Percentiles rank a stretch among this genome's conserved stretches.
Conservation (phyloP, 495 filamentous ascomycete genomes). For the Aspergillus baeticus region DNA sequence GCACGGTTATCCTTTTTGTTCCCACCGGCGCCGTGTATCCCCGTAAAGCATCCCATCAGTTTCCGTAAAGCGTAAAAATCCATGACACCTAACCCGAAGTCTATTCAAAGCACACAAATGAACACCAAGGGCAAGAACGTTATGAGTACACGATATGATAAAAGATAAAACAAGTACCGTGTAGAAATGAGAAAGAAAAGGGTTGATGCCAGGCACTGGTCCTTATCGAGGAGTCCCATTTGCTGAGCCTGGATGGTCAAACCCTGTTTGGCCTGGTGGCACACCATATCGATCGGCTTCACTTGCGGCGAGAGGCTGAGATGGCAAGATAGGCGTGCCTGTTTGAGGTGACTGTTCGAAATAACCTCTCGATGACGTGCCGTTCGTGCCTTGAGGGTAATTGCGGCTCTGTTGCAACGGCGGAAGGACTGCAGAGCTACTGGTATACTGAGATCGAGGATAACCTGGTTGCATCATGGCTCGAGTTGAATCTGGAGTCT, state of each 20-base stretch:
- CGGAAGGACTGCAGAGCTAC: constrained; percentile 37
- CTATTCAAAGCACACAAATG: constrained; percentile 22
- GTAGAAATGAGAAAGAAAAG: not conserved
- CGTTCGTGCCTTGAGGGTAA: constrained; percentile 33
- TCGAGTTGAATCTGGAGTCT: constrained; percentile 43
- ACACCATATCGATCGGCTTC: constrained; percentile 38
- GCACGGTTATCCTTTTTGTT: constrained; percentile 22
- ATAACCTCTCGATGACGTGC: constrained; percentile 29
- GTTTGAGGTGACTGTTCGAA: constrained; percentile 37
- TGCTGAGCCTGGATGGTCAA: constrained; percentile 32
- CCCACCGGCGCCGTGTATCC: constrained; percentile 31
- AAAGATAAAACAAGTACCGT: constrained; percentile 10
- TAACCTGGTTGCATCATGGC: constrained; percentile 44
- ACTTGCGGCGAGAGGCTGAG: constrained; percentile 32
- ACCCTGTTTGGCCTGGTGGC: constrained; percentile 26
- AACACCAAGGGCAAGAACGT: constrained; percentile 9
- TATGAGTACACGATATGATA: constrained; percentile 15
- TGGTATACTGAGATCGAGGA: constrained; percentile 34
- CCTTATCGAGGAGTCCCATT: constrained; percentile 38
- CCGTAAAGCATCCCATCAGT: constrained; percentile 23
- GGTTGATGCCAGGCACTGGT: not conserved
- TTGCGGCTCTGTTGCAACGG: constrained; percentile 40
- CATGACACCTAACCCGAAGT: constrained; percentile 26
- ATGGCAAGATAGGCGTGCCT: constrained; percentile 41
- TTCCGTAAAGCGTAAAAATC: constrained; percentile 17